Evolutionary conservation across 2,329 filamentous ascomycete genomes (phyloP), one percentile per base, ranked within the genome.

Genomic region (Colletotrichum trifolii): DNA sequence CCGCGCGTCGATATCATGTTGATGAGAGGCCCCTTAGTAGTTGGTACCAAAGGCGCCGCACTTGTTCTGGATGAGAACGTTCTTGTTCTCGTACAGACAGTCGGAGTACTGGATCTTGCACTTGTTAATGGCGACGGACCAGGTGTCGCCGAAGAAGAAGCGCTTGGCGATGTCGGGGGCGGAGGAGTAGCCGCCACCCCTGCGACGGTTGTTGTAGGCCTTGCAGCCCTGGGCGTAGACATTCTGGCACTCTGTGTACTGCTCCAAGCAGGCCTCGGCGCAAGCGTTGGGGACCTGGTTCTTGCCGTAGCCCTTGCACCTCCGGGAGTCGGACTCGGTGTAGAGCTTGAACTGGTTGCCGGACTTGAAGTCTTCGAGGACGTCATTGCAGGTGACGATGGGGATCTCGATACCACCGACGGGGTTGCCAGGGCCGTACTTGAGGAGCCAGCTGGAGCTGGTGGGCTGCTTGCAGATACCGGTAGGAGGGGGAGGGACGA

Each of bases 401-500:
- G 85, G 85, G 56, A 87, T 75, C 25, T 77, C 74, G 57, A 87
- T 85, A 64, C 77, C 80, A 53, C 83, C 85, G 13, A 86, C 82
- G 3, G 83, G 80, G 54, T 79, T 88, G 40, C 89, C 86, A 2
- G 90, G 88, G 1, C 86, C 88, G 72, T 94, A 95, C 56, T 87
- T 88, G 69, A 84, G 86, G 73, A 84, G 83, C 69, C 86, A 84
- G 76, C 78, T 83, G 56, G 77, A 74, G n/a, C 78, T 83, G 56
- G 77, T 74, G n/a, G 85, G 81, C 74, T 87, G 83, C 40, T 73
- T 76, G 80, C 85, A 87, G 70, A 87, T 80, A 69, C 82, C 82
- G 60, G 82, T 84, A 1, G 83, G 80, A 39, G 80, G 74, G 2
- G 84, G 82, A 56, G 81, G 76, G 57, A 81, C 78, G 46, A 76